Base-by-base conservation (phyloP, 2,329 filamentous ascomycete species). In the Drechslerella coelobrocha region DNA sequence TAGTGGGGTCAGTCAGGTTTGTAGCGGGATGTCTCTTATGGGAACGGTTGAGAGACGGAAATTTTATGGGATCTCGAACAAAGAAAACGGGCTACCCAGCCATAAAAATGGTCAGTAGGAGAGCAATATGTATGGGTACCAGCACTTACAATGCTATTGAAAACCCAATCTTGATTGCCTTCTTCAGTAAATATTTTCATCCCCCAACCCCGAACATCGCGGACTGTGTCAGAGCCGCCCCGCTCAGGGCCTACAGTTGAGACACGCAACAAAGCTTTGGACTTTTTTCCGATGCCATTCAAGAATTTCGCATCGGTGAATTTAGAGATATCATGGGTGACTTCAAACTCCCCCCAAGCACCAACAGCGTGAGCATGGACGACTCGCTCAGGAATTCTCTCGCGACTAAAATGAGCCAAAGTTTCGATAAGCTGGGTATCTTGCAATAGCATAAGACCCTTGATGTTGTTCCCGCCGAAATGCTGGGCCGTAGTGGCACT, bases 351-450 rank as follows among this genome's bases (percentile, higher is more conserved):
- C 17, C 84, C 84, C 69, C 81, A 84, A 0, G 83, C 83, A 26
- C 84, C 85, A 14, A 81, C 81, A 10, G 83, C 85, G 75, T 85
- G 85, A 14, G 85, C 85, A 73, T 87, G 85, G 1, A 87, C 85
- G 1, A 86, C 80, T 61, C 78, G 74, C 76, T 87, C 85, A 0
- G 85, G 85, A 17, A 88, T 88, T 21, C 86, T 79, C 77, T 88
- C 85, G 5, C 85, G 81, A 65, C 84, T 82, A 74, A 88, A 88
- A 75, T 87, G 85, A 1, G 85, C 82, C 0, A 88, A 78, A 0
- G 84, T 82, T 72, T 87, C 84, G 63, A 88, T 83, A n/a, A 88
- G 75, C 55, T 86, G 84, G n/a, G 84, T 85, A 74, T 86, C 84
- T 68, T 84, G 81, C 0, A 87, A 78, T n/a, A 71, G 47, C 65